Evolutionary conservation across 192 early-diverging fungal genomes (phyloP).

Genomic region (Coemansia furcata): DNA sequence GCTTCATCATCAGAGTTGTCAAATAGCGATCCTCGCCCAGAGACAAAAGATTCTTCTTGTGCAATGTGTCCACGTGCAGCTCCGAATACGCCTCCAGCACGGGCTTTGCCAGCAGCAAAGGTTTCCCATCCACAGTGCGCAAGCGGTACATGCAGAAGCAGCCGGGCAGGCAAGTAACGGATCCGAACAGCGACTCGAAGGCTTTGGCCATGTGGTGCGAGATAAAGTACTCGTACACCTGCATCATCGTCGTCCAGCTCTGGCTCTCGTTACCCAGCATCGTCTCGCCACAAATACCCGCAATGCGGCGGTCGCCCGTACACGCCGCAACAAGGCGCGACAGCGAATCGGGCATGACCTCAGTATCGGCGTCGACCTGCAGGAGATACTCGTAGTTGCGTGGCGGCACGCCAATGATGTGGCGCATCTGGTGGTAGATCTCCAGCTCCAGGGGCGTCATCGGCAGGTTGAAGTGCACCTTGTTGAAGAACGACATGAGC

Average conservation of each 20-base stretch:
- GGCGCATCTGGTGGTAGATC: constrained; percentile 97
- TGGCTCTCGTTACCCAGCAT: constrained; percentile 85
- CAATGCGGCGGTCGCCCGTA: constrained; percentile 73
- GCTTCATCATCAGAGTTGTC: constrained; percentile 96
- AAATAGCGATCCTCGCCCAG: constrained; percentile 98
- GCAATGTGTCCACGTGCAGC: constrained; percentile 91
- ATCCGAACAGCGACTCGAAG: constrained; percentile 78
- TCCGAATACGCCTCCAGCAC: constrained; percentile 89
- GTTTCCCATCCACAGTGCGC: constrained; percentile 59
- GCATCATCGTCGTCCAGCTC: constrained; percentile 97
- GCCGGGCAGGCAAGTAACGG: constrained; percentile 82
- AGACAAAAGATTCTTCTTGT: constrained; percentile 95
- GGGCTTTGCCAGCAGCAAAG: constrained; percentile 77
- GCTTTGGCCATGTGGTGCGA: constrained; percentile 93
- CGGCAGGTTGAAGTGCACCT: constrained; percentile 86
- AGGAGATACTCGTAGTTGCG: constrained; percentile 77
- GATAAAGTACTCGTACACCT: constrained; percentile 94
- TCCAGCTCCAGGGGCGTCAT: constrained; percentile 96
- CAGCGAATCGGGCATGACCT: constrained; percentile 83
- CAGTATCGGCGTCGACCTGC: constrained; percentile 82
- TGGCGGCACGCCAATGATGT: constrained; percentile 90
- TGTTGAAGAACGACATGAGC: constrained; percentile 93
- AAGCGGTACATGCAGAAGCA: constrained; percentile 90
- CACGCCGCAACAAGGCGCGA: constrained; percentile 84
- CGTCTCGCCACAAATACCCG: constrained; percentile 95